Conservation (phyloP, 2,329 filamentous ascomycete genomes). For the Huntiella decipiens region DNA sequence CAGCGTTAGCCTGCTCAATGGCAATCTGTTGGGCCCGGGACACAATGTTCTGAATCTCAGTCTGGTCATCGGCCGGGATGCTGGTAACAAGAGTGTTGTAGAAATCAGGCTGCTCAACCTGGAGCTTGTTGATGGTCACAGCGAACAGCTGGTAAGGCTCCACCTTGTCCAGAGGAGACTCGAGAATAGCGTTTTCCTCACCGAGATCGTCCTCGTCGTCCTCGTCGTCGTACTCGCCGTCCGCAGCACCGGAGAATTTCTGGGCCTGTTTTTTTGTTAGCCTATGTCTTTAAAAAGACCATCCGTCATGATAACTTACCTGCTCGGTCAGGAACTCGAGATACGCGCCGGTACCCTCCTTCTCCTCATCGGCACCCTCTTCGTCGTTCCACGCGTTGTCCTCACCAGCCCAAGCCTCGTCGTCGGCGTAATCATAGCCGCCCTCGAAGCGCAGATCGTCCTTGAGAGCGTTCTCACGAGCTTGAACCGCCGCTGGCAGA, state of each 20-base stretch:
- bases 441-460: conserved; percentile 64
- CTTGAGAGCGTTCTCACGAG: conserved; percentile 78
- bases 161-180: conserved; percentile 86
- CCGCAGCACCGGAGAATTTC: conserved; percentile 52
- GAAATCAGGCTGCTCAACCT: conserved; percentile 78
- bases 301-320: conserved; percentile 24
- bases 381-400: conserved; percentile 62
- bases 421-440: conserved; percentile 44
- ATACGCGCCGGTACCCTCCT: conserved; percentile 86
- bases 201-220: conserved; percentile 58
- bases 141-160: conserved; percentile 89
- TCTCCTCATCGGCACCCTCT: conserved; percentile 46
- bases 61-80: conserved; percentile 62
- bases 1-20: conserved; percentile 15
- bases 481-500: conserved; percentile 69
- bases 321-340: conserved; percentile 92
- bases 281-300: conserved; percentile 9
- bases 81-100: conserved; percentile 66
- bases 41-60: conserved; percentile 60
- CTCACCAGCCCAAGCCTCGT: conserved; percentile 69
- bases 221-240: conserved; percentile 40
- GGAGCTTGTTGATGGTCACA: conserved; percentile 59
- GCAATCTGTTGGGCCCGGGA: conserved; percentile 35
- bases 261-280: conserved; percentile 37
- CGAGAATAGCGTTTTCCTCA: conserved; percentile 79